Conservation (phyloP, 208 protist genomes). For the Acanthamoeba healyi region DNA sequence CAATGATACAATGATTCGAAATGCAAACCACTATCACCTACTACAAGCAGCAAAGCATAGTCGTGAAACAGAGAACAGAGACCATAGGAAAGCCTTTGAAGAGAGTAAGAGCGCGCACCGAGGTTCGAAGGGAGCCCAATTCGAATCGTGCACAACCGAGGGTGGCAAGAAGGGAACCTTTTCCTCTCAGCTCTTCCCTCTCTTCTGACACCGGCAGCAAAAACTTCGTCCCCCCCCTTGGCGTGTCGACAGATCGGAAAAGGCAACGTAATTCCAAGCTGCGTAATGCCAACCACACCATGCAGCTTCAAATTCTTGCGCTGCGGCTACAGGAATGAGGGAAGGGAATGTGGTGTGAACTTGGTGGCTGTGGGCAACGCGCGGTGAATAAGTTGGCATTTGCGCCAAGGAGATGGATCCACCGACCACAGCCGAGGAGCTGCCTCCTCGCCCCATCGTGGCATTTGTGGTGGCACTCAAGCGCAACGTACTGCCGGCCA, state of each 20-base stretch:
- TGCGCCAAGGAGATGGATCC: too few relatives aligned
- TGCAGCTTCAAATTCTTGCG: too few relatives aligned
- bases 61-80: not conserved
- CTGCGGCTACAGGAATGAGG: too few relatives aligned
- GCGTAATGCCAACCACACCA: too few relatives aligned
- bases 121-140: not conserved
- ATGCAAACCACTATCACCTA: too few relatives aligned
- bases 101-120: not conserved
- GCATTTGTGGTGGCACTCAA: constrained; percentile 2
- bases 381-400: too few relatives aligned
- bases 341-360: too few relatives aligned
- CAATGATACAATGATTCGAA: too few relatives aligned
- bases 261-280: not conserved
- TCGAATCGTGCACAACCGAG: not conserved
- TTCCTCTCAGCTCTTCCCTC: too few relatives aligned
- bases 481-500: not conserved
- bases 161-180: not conserved
- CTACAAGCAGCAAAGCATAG: too few relatives aligned
- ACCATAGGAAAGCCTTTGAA: not conserved
- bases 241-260: not conserved
- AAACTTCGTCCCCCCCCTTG: not conserved
- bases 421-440: too few relatives aligned
- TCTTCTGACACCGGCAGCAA: not conserved
- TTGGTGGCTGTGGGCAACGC: too few relatives aligned
- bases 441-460: not conserved